A percentile compares a stretch with the other conserved stretches of the same genome.
Evolutionary conservation across 2,329 filamentous ascomycete genomes (phyloP).

Genomic region (Ophiobolus disseminans): DNA sequence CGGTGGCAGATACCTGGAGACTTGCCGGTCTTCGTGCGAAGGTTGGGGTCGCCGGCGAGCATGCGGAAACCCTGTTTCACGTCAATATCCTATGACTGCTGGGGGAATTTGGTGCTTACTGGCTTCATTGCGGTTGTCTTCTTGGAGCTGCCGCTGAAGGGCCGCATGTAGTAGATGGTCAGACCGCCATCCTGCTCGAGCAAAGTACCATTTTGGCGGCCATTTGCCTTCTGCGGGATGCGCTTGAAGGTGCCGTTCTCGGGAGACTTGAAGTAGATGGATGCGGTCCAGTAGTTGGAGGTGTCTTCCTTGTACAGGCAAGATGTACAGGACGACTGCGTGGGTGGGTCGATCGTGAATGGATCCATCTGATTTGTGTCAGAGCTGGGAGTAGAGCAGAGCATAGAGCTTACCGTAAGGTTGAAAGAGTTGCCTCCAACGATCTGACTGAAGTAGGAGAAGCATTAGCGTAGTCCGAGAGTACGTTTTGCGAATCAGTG

Average conservation of each 20-base stretch:
- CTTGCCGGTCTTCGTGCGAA: constrained; percentile 18
- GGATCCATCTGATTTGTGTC: not conserved
- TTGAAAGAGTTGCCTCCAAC: constrained; percentile 37
- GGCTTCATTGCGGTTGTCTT: constrained; percentile 21
- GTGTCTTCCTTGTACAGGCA: constrained; percentile 25
- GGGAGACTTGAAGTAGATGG: constrained; percentile 30
- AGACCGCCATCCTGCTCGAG: constrained; percentile 44
- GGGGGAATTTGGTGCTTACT: not conserved
- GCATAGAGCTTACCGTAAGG: constrained; percentile 27
- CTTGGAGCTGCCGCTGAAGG: constrained; percentile 30
- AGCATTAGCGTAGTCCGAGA: too few relatives aligned
- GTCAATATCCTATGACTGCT: not conserved
- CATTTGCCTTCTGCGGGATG: constrained; percentile 43
- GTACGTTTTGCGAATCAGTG: too few relatives aligned
- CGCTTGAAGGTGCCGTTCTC: constrained; percentile 37
- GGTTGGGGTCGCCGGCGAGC: constrained; percentile 34
- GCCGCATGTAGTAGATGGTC: constrained; percentile 47
- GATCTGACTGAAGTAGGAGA: constrained; percentile 17
- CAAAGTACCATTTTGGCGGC: constrained; percentile 21
- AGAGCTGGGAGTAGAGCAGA: constrained; percentile 12
- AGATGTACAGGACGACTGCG: constrained; percentile 27
- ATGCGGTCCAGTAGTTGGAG: constrained; percentile 41
- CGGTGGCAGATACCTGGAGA: constrained; percentile 43
- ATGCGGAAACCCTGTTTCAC: constrained; percentile 37
- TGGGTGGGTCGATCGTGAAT: not conserved